A percentile compares a stretch with the other conserved stretches of the same genome.
These are phyloP conservation scores for Yamadazyma phyllophila DNA, from an alignment of 805 yeast species.

Conservation along the genomic window DNA sequence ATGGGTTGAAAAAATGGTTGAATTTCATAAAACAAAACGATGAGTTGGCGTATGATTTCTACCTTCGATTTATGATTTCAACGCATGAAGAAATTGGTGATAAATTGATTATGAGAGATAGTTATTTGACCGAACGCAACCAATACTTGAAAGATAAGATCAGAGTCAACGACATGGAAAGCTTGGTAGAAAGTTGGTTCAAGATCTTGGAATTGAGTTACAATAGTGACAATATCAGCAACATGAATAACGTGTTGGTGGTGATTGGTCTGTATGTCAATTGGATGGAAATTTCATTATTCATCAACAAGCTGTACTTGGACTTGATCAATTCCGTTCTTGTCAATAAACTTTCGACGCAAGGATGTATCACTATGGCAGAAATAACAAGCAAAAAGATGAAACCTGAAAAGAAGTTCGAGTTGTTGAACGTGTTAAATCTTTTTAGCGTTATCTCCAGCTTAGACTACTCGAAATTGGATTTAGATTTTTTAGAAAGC, in stretches of 20 bases:
- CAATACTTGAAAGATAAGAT: slow-evolving; percentile 77
- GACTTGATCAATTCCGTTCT: slow-evolving; percentile 24
- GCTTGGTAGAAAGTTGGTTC: slow-evolving; percentile 67
- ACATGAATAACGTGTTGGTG: slow-evolving; percentile 52
- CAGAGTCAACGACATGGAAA: slow-evolving; percentile 70
- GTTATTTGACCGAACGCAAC: slow-evolving; percentile 61
- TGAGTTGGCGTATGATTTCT: slow-evolving; percentile 60
- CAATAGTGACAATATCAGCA: slow-evolving; percentile 36
- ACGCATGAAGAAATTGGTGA: slow-evolving; percentile 94
- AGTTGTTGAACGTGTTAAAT: slow-evolving; percentile 65
- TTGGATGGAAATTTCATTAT: slow-evolving; percentile 85
- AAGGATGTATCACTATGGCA: slow-evolving; percentile 55
- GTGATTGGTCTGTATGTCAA: slow-evolving; percentile 83
- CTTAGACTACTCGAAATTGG: slow-evolving; percentile 34
- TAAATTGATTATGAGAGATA: slow-evolving; percentile 72
- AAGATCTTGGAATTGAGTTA: slow-evolving; percentile 40
- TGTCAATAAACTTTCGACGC: slow-evolving; percentile 19
- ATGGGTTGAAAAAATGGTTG: slow-evolving; percentile 32
- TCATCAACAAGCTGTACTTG: slow-evolving; percentile 61
- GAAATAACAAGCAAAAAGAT: slow-evolving; percentile 76
- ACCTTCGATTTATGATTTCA: slow-evolving; percentile 65
- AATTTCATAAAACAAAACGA: slow-evolving; percentile 16
- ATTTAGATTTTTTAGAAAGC: slow-evolving; percentile 70
- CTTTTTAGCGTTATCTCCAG: slow-evolving; percentile 52
- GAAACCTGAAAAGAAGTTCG: slow-evolving; percentile 69